Base-by-base conservation (phyloP, 75 land plant genomes). In the Pseudotsuga menziesii region DNA sequence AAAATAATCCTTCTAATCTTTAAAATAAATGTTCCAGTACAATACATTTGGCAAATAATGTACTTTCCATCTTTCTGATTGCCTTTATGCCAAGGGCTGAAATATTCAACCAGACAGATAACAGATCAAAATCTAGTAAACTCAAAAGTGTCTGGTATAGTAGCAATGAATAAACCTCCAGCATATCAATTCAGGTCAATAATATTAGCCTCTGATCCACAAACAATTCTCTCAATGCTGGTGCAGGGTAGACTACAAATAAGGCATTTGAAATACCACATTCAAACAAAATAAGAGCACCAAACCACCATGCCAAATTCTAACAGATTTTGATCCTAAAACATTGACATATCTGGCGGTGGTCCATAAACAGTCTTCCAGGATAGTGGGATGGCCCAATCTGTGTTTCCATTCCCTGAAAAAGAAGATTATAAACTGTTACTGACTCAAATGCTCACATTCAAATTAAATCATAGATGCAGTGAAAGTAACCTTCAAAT, bases 351-450 rank as follows among this genome's bases (percentile, higher is more conserved):
- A 78, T 97, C 99, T 29, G 99, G 95, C 20, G 98, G 95, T 29
- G 98, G 97, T n/a, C 99, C 99, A 80, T 97, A 97, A 6, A 97
- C 89, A 55, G 91, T 79, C 69, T 80, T 82, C 99, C 99, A 97
- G 23, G 99, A 97, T 27, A 88, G 80, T 35, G 99, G 99, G 61
- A 92, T 80, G 14, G 64, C 55, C 98, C 99, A 94, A 27, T 56
- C 58, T 17, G 70, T 2, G 15, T 54, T 85, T 56, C 77, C 78
- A 29, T 88, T 63, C 58, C 90, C 96, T 89, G 82, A 78, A 86
- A 20, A 59, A 60, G 61, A 7, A 16, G 25, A 62, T 20, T 22
- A 78, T 48, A 27, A 41, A 41, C 22, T n/a, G 70, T 41, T 20
- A 29, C 22, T 20, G 17, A 60, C 22, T 15, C 39, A 60, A 29